Evolutionary conservation across 768 basidiomycete genomes (phyloP).

Genomic region (Mycena venus): DNA sequence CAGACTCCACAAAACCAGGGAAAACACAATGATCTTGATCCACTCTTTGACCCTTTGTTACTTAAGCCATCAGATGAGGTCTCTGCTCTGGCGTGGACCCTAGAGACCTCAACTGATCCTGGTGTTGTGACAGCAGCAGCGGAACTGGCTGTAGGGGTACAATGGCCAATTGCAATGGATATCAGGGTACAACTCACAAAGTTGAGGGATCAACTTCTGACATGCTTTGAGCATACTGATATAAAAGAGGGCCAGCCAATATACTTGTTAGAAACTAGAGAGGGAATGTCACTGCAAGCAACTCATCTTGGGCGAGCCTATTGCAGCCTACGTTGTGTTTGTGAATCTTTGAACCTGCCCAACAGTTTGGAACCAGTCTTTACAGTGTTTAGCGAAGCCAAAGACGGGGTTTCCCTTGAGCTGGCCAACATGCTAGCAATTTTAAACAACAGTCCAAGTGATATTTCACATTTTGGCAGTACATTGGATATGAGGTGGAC

Average conservation of each 20-base stretch:
- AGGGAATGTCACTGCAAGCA: background rate
- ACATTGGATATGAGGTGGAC: too few species aligned
- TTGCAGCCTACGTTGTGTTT: background rate
- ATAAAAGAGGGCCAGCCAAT: too few species aligned
- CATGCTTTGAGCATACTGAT: background rate
- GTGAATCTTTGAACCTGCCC: background rate
- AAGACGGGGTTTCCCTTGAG: too few species aligned
- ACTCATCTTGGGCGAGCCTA: background rate
- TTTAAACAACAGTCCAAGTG: too few species aligned
- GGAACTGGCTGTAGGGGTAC: background rate
- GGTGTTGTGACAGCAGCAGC: background rate
- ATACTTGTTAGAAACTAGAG: too few species aligned
- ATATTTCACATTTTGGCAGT: too few species aligned
- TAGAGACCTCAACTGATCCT: conserved; percentile 5
- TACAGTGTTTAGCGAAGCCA: too few species aligned
- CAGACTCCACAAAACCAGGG: too few species aligned
- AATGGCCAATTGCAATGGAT: background rate
- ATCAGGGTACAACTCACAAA: background rate
- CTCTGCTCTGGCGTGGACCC: background rate
- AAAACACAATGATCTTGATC: background rate
- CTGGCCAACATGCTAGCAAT: too few species aligned
- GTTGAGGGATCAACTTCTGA: background rate
- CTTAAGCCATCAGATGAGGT: background rate
- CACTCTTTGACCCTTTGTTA: background rate
- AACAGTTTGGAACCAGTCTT: background rate